Conservation (phyloP, 2,329 filamentous ascomycete genomes). For the Fusarium annulatum region DNA sequence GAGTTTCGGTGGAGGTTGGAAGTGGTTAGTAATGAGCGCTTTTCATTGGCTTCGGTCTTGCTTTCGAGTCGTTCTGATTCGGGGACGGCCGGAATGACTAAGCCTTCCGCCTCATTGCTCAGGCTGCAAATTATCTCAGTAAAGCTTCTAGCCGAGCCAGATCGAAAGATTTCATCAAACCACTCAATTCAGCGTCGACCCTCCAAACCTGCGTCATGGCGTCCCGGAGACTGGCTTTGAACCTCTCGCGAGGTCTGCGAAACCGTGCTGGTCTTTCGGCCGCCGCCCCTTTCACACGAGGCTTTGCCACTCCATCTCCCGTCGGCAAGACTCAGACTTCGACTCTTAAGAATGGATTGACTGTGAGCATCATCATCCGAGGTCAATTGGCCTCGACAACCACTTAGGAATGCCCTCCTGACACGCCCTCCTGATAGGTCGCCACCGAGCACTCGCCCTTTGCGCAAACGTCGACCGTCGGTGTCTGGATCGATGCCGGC, state of each 20-base stretch:
- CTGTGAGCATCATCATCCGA: constrained; percentile 66
- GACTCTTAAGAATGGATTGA: constrained; percentile 96
- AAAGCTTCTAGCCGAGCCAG: constrained; percentile 60
- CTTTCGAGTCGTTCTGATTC: constrained; percentile 46
- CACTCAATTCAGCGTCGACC: constrained; percentile 63
- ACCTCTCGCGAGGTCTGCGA: constrained; percentile 90
- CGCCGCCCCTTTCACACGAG: constrained; percentile 81
- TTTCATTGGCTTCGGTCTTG: constrained; percentile 49
- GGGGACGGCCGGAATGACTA: constrained; percentile 58
- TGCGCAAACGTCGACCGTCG: constrained; percentile 97
- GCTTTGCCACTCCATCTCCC: constrained; percentile 86
- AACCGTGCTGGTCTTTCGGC: constrained; percentile 85
- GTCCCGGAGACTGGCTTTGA: constrained; percentile 96
- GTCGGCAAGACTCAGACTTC: constrained; percentile 93
- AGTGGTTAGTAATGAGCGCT: constrained; percentile 48
- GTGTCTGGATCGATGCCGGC: constrained; percentile 99
- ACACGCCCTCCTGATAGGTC: constrained; percentile 69
- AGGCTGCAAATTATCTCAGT: constrained; percentile 58
- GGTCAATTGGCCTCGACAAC: constrained; percentile 54
- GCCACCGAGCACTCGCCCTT: constrained; percentile 98
- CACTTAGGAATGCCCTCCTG: constrained; percentile 37
- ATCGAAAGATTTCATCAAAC: constrained; percentile 65
- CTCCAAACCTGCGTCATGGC: constrained; percentile 77
- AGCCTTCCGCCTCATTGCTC: constrained; percentile 52
- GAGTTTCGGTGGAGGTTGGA: constrained; percentile 16